Percentiles rank a stretch among this genome's conserved stretches.
These are phyloP conservation scores for Elymus sibiricus DNA, from an alignment of 176 grass and related monocot genomes.

Conservation along the genomic window DNA sequence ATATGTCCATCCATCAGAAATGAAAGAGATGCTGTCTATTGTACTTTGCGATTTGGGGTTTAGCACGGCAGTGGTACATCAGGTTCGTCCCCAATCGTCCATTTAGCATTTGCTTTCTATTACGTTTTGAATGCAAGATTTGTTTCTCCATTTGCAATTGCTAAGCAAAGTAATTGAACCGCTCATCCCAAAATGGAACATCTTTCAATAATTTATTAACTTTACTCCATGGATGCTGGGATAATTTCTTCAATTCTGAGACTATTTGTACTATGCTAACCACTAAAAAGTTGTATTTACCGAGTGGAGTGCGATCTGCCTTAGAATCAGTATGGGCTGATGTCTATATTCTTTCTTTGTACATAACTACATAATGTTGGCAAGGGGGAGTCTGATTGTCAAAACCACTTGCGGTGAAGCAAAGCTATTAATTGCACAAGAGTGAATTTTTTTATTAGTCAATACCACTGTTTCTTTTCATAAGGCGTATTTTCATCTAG, in stretches of 20 bases:
- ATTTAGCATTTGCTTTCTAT: constrained; percentile 3
- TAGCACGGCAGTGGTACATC: constrained; percentile 84
- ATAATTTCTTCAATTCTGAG: neutral
- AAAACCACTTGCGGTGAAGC: neutral
- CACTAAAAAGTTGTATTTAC: neutral
- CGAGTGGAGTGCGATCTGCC: neutral
- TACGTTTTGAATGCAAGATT: neutral
- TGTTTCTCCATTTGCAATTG: neutral
- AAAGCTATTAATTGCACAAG: no score
- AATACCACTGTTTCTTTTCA: neutral
- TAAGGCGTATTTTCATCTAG: neutral
- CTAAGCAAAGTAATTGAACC: neutral
- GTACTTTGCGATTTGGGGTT: constrained; percentile 78
- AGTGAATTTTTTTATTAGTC: neutral
- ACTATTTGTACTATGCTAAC: neutral
- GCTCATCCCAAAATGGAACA: neutral
- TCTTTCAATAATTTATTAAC: neutral
- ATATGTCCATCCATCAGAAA: constrained; percentile 59
- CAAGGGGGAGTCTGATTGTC: neutral
- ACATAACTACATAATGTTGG: neutral
- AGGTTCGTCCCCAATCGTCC: constrained; percentile 41
- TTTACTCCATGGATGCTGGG: neutral
- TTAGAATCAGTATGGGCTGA: neutral
- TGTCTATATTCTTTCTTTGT: constrained; percentile 12
- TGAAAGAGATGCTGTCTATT: constrained; percentile 89